These are phyloP conservation scores for Alternaria novae-zelandiae DNA, from an alignment of 2,329 filamentous ascomycete genomes.

Conservation along the genomic window DNA sequence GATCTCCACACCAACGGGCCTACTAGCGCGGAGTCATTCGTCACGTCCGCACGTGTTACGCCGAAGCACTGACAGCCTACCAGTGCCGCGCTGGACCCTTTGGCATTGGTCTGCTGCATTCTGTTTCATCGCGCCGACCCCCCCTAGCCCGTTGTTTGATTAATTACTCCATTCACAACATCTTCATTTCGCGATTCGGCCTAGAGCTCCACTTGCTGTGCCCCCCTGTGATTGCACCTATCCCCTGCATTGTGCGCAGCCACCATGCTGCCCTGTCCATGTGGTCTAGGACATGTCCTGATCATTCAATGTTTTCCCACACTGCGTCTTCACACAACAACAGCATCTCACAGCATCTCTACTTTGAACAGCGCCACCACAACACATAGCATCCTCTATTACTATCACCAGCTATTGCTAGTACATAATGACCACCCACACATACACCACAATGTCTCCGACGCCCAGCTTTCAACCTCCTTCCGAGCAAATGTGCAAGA, in stretches of 20 bases:
- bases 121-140: conserved; percentile 16
- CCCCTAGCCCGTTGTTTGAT: conserved; percentile 9
- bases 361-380: conserved; percentile 1
- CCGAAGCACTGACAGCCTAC: conserved; percentile 5
- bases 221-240: conserved; percentile 26
- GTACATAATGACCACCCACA: conserved; percentile 21
- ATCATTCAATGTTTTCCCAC: conserved; percentile 18
- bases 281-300: conserved; percentile 21
- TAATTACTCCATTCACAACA: conserved; percentile 16
- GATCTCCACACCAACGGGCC: conserved; percentile 8
- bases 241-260: conserved; percentile 25
- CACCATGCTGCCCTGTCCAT: conserved; percentile 13
- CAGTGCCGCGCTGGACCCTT: conserved; percentile 1
- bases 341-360: conserved; percentile 12
- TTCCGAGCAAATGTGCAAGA: conserved; percentile 24
- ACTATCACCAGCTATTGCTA: background rate
- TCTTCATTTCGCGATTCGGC: conserved; percentile 20
- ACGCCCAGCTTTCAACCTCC: conserved; percentile 9
- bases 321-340: conserved; percentile 12
- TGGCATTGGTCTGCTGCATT: conserved; percentile 4
- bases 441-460: conserved; percentile 21
- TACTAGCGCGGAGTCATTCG: conserved; percentile 10
- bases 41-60: conserved; percentile 18
- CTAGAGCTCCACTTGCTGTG: conserved; percentile 11
- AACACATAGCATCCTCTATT: background rate